These are phyloP conservation scores for Crithidia brevicula DNA, from an alignment of 208 protist species.

Conservation along the genomic window DNA sequence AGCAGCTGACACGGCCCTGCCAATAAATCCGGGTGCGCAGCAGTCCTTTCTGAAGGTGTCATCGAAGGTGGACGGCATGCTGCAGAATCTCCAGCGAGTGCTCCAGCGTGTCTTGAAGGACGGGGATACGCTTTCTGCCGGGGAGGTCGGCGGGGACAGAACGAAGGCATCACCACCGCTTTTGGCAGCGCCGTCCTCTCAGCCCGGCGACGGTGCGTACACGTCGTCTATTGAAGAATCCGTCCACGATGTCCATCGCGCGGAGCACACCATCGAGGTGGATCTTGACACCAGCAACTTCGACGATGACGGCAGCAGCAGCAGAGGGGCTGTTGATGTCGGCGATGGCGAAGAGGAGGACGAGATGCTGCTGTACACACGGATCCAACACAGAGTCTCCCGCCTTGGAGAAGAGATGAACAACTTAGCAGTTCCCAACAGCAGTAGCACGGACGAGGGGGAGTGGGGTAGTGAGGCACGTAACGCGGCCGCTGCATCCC, in stretches of 20 bases:
- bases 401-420: slow-evolving; percentile 55
- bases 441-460: slow-evolving; percentile 2
- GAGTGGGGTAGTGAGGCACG: background rate
- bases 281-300: slow-evolving; percentile 4
- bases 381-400: slow-evolving; percentile 50
- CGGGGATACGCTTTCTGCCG: background rate
- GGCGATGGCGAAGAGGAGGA: slow-evolving; percentile 31
- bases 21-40: background rate
- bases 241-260: background rate
- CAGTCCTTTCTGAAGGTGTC: slow-evolving; percentile 49
- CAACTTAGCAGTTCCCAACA: slow-evolving; percentile 26
- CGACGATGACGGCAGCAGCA: background rate
- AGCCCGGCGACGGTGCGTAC: background rate
- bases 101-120: slow-evolving; percentile 60
- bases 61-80: slow-evolving; percentile 67
- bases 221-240: background rate
- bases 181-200: too few species aligned
- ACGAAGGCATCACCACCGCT: background rate
- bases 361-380: slow-evolving; percentile 66
- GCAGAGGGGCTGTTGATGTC: background rate
- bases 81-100: slow-evolving; percentile 69
- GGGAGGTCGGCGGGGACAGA: background rate
- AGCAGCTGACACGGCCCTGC: background rate
- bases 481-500: slow-evolving; percentile 1
- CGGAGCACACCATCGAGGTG: slow-evolving; percentile 6